Conservation (phyloP, 202 grass and related monocot genomes). For the Hordeum pubiflorum region DNA sequence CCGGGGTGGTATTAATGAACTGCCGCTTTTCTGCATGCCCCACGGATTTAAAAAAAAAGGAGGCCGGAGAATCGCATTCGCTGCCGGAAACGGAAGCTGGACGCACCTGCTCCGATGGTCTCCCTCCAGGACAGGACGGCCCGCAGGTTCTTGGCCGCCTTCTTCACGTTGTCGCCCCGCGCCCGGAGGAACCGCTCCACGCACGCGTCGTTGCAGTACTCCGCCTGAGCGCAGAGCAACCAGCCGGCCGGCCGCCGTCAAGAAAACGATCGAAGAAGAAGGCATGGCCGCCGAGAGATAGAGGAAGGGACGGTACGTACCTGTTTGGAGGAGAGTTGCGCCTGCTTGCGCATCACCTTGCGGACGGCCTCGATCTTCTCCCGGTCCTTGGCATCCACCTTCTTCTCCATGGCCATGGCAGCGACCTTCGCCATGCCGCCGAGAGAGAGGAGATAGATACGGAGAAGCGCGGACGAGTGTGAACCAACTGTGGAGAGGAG, state of each 20-base stretch:
- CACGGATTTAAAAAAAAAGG: conserved; percentile 20
- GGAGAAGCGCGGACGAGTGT: neutral
- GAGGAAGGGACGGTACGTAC: neutral
- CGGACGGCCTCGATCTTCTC: conserved; percentile 76
- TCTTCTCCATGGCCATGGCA: conserved; percentile 67
- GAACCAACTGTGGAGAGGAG: neutral
- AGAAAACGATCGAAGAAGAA: neutral
- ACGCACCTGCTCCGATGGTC: conserved; percentile 57
- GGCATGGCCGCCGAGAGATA: neutral
- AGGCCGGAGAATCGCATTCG: neutral
- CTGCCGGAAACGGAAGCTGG: neutral
- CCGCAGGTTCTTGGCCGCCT: conserved; percentile 84
- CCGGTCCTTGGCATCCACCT: conserved; percentile 54
- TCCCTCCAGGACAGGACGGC: conserved; percentile 87
- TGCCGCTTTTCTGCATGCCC: conserved; percentile 6
- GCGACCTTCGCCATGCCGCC: neutral
- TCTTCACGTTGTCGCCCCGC: conserved; percentile 76
- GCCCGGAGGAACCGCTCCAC: conserved; percentile 63
- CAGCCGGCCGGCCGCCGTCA: neutral
- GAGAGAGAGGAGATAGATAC: neutral
- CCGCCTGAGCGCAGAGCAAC: conserved; percentile 32
- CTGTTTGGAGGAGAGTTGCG: conserved; percentile 73
- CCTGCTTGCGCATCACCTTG: conserved; percentile 68
- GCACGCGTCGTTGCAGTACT: conserved; percentile 84
- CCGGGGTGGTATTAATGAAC: neutral